A percentile compares a stretch with the other conserved stretches of the same genome.
These are phyloP conservation scores for Malus sieversii DNA, from an alignment of 306 rosid genomes.

Conservation along the genomic window DNA sequence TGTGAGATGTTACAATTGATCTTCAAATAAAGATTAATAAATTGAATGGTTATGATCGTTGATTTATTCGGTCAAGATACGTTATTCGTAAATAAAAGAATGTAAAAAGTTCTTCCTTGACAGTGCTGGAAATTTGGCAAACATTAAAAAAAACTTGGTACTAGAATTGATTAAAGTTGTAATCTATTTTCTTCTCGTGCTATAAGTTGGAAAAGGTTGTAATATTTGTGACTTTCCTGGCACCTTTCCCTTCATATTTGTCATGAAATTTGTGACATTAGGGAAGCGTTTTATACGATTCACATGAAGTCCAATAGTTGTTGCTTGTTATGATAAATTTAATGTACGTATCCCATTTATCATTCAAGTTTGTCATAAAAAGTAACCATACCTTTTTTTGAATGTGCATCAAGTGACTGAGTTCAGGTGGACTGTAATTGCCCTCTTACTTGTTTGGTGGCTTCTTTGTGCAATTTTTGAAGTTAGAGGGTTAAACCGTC, in stretches of 20 bases:
- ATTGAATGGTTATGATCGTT: no score
- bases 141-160: background rate
- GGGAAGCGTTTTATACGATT: background rate
- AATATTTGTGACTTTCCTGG: background rate
- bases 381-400: background rate
- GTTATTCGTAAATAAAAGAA: no score
- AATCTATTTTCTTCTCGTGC: no score
- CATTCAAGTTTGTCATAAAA: background rate
- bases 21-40: no score
- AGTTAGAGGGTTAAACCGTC: fast-evolving
- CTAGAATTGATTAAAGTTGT: background rate
- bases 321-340: background rate
- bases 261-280: background rate
- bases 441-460: background rate
- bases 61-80: no score
- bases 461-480: background rate
- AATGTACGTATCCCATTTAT: background rate
- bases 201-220: background rate
- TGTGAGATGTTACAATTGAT: no score
- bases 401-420: background rate
- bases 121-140: background rate
- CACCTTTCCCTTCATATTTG: background rate
- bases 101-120: background rate
- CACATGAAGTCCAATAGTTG: background rate
- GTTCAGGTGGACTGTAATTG: background rate